A percentile compares a stretch with the other conserved stretches of the same genome.
Evolutionary conservation across 2,329 filamentous ascomycete genomes (phyloP).

Genomic region (Colletotrichum tofieldiae): DNA sequence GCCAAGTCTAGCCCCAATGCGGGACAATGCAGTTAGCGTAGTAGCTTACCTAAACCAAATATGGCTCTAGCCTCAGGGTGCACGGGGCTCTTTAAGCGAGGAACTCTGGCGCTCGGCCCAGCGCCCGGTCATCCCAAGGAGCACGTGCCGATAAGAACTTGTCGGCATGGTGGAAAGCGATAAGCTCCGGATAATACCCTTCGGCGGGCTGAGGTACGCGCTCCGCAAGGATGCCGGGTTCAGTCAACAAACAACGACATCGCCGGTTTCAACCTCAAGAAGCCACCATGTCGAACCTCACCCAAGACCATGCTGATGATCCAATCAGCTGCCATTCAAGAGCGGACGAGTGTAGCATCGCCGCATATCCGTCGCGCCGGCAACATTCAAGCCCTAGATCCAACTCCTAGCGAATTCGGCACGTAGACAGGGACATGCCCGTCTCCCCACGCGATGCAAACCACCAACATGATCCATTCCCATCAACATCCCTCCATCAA

Average conservation of each 20-base stretch:
- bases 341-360: conserved; percentile 1
- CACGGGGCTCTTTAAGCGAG: conserved; percentile 7
- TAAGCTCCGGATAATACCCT: neutral
- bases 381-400: conserved; percentile 9
- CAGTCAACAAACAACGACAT: conserved; percentile 1
- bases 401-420: conserved; percentile 24
- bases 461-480: conserved; percentile 22
- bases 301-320: neutral
- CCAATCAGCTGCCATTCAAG: neutral
- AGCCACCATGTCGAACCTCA: neutral
- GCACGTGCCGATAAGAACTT: conserved; percentile 8
- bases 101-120: neutral
- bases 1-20: conserved; percentile 19
- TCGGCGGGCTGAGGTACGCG: too few relatives aligned
- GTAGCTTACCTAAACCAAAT: neutral
- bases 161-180: neutral
- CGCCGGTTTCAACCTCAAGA: neutral
- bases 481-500: conserved; percentile 34
- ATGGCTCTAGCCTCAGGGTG: neutral
- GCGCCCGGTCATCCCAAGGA: neutral
- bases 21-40: conserved; percentile 7
- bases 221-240: neutral
- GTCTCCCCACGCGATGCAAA: conserved; percentile 25
- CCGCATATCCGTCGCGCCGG: conserved; percentile 17
- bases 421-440: conserved; percentile 24